phyloP scores from a whole-genome alignment of 257 asterid genomes.

The Ballota nigra region DNA sequence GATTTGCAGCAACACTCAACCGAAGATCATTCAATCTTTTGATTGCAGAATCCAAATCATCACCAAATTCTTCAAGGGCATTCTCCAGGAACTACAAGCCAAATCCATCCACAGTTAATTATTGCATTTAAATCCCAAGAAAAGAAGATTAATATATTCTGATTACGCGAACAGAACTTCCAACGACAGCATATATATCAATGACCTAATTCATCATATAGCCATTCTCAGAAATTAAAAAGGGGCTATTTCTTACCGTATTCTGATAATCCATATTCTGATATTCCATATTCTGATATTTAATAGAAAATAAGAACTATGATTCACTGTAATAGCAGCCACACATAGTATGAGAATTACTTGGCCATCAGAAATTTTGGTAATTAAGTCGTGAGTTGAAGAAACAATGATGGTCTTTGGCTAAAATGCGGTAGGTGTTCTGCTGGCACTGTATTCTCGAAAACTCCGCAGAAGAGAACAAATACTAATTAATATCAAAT shows the following conservation, averaged over 20 bases:
- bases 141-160: conserved; percentile 6
- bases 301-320: not conserved
- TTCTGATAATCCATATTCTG: too few relatives aligned
- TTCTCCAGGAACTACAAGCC: conserved; percentile 65
- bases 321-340: conserved; percentile 1
- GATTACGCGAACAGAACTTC: not conserved
- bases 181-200: not conserved
- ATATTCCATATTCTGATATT: too few relatives aligned
- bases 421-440: conserved; percentile 18
- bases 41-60: conserved; percentile 83
- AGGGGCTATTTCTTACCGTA: conserved; percentile 18
- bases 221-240: not conserved
- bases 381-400: conserved; percentile 1
- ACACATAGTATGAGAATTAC: not conserved
- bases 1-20: conserved; percentile 51
- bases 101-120: conserved; percentile 25
- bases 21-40: conserved; percentile 75
- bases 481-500: not conserved
- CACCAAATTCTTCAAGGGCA: conserved; percentile 71
- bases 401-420: not conserved
- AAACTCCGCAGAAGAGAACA: conserved; percentile 11
- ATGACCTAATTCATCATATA: conserved; percentile 3
- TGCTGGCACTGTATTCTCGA: not conserved
- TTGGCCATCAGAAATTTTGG: not conserved
- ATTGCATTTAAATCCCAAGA: conserved; percentile 15